Base-by-base conservation (phyloP, 2,329 filamentous ascomycete genomes). In the Claviceps sp. region DNA sequence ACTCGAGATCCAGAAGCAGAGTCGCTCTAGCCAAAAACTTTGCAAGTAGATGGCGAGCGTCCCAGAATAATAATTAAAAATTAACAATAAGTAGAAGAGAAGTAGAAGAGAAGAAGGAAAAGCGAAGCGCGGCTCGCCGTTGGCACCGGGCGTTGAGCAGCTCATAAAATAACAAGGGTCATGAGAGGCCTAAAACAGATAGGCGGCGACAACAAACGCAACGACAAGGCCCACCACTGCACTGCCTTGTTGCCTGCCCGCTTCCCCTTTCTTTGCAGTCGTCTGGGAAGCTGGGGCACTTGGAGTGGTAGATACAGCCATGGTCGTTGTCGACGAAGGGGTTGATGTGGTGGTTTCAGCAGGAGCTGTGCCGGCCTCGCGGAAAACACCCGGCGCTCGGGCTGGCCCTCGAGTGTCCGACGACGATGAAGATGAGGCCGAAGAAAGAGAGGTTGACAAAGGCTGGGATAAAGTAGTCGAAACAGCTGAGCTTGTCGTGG, bases 221-320 rank as follows among this genome's bases (percentile, higher is more conserved):
- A 81, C 70, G 44, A 81, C 66, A 22, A 81, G 68, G 46, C 78
- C 76, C 7, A 70, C 76, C 41, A 78, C 63, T 48, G 77, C 75
- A 48, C 72, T 72, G 48, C 73, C 72, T 57, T 77, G 71, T 46
- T 71, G 72, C 16, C 68, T 68, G 19, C 70, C 73, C 50, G 65
- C 67, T 56, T 77, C 74, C 55, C 68, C 76, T 58, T 72, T 65
- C 56, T 66, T 65, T 47, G 58, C 58, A n/a, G 68, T 63, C 17
- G 66, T 63, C 13, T 61, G 62, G 13, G 70, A 60, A 10, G 30
- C 30, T 34, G 30, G 30, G 10, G 64, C 56, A 11, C 63, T 56
- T 58, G 62, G 60, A 22, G 64, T 59, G 13, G 60, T 60, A 14
- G 53, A 54, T 49, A 62, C 53, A 44, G 62, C 56, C 17, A 60